Conservation (phyloP, 495 filamentous ascomycete genomes). For the Neurospora discreta region DNA sequence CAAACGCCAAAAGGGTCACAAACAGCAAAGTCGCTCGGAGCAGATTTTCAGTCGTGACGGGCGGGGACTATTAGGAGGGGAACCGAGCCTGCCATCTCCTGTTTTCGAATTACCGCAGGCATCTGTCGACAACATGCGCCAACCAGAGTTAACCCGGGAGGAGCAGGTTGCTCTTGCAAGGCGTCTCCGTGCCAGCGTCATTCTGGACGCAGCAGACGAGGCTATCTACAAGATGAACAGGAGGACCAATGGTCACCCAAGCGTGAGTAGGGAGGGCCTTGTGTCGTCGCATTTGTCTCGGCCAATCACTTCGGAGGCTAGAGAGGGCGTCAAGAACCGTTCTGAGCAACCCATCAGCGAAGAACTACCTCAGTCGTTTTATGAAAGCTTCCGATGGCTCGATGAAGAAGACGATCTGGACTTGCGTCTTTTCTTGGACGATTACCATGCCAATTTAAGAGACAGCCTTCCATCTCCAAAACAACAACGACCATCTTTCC, state of each 20-base stretch:
- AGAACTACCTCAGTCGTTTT: conserved; percentile 31
- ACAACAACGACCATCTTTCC: conserved; percentile 36
- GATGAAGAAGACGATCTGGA: conserved; percentile 70
- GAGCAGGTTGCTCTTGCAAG: conserved; percentile 55
- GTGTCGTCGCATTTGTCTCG: conserved; percentile 22
- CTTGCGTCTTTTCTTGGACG: conserved; percentile 48
- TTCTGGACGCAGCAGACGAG: conserved; percentile 63
- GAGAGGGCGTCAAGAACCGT: conserved; percentile 17
- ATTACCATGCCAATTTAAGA: conserved; percentile 40
- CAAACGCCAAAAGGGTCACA: conserved; percentile 25
- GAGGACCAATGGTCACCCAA: conserved; percentile 15
- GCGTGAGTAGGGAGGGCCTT: conserved; percentile 13
- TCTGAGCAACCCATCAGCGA: conserved; percentile 36
- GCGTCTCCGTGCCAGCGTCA: conserved; percentile 44
- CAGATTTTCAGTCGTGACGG: conserved; percentile 22
- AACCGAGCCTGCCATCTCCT: conserved; percentile 2
- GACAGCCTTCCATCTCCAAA: conserved; percentile 30
- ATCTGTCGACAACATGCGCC: background rate
- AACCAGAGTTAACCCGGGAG: conserved; percentile 48
- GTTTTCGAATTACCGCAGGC: conserved; percentile 28
- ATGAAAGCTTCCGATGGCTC: conserved; percentile 67
- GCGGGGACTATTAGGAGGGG: conserved; percentile 3
- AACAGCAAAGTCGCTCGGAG: conserved; percentile 27
- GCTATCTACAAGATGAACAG: conserved; percentile 44
- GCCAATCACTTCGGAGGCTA: conserved; percentile 3